Percentiles rank a stretch among this genome's conserved stretches.
Conservation (phyloP, 768 basidiomycete species). For the Agaricus subrufescens region DNA sequence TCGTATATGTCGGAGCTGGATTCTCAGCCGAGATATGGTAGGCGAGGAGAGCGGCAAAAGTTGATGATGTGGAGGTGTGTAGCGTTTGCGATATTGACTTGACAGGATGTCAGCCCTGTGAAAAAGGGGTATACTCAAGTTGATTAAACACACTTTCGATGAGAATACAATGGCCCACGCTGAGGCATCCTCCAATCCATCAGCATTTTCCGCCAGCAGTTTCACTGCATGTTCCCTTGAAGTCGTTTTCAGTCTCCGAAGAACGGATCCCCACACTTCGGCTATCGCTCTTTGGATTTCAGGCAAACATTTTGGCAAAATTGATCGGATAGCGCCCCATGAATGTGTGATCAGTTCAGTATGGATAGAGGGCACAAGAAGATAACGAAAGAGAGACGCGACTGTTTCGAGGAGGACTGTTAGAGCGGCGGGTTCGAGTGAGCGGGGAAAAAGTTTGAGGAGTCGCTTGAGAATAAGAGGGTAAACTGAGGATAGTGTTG, state of each 20-base stretch:
- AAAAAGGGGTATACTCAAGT: neutral
- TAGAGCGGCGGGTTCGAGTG: constrained; percentile 56
- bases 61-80: constrained; percentile 67
- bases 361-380: constrained; percentile 63
- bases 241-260: constrained; percentile 66
- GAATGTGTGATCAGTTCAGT: constrained; percentile 51
- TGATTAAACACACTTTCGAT: constrained; percentile 55
- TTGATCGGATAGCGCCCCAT: constrained; percentile 49
- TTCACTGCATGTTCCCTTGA: constrained; percentile 51
- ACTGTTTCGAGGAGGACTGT: constrained; percentile 65
- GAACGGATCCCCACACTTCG: constrained; percentile 81
- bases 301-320: constrained; percentile 54
- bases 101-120: neutral
- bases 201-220: constrained; percentile 47
- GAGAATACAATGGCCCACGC: constrained; percentile 76
- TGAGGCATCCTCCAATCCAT: constrained; percentile 53
- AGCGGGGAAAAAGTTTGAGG: constrained; percentile 49
- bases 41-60: constrained; percentile 54
- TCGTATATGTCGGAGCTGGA: constrained; percentile 40
- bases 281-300: constrained; percentile 77
- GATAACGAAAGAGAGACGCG: constrained; percentile 64
- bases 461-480: constrained; percentile 49
- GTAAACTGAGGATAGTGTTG: constrained; percentile 65
- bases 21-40: constrained; percentile 42
- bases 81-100: constrained; percentile 82